These are phyloP conservation scores for Nevesoporus exiguus DNA, from an alignment of 768 basidiomycete species.

Conservation along the genomic window DNA sequence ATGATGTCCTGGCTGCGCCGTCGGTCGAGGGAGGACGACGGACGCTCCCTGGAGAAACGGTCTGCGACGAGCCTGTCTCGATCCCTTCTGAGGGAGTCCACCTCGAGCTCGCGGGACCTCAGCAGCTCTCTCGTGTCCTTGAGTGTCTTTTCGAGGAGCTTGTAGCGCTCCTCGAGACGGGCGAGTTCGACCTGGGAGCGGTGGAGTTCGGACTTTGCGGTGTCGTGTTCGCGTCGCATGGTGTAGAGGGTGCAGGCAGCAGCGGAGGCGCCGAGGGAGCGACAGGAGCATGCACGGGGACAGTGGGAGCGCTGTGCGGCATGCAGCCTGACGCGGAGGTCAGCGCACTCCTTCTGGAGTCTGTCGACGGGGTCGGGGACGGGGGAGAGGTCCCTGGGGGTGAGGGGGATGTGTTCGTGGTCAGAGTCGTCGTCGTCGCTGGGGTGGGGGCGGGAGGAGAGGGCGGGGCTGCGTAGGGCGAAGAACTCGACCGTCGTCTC, in stretches of 20 bases:
- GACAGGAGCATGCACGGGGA: slow-evolving; percentile 31
- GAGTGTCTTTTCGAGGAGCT: slow-evolving; percentile 57
- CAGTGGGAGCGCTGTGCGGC: slow-evolving; percentile 35
- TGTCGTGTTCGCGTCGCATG: slow-evolving; percentile 54
- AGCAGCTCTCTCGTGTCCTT: slow-evolving; percentile 62
- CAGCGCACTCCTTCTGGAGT: slow-evolving; percentile 39
- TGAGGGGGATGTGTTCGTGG: slow-evolving; percentile 24
- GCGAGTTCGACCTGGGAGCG: slow-evolving; percentile 51
- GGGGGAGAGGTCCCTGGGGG: slow-evolving; percentile 34
- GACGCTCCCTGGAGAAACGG: slow-evolving; percentile 18
- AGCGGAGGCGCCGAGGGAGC: slow-evolving; percentile 37
- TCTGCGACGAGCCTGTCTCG: slow-evolving; percentile 30
- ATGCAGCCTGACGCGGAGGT: slow-evolving; percentile 43
- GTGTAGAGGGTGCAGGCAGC: slow-evolving; percentile 40
- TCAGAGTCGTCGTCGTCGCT: slow-evolving; percentile 30
- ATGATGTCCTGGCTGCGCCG: slow-evolving; percentile 29
- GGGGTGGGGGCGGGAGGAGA: slow-evolving; percentile 5
- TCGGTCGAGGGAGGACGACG: slow-evolving; percentile 23
- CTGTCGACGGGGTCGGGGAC: slow-evolving; percentile 39
- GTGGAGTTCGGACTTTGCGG: slow-evolving; percentile 51
- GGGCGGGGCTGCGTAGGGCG: slow-evolving; percentile 40
- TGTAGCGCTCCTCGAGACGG: slow-evolving; percentile 60
- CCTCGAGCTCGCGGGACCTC: slow-evolving; percentile 54
- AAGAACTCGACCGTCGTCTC: slow-evolving; percentile 60
- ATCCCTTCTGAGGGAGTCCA: slow-evolving; percentile 49